These are phyloP conservation scores for Penicillium capsulatum DNA, from an alignment of 2,329 filamentous ascomycete genomes.

Conservation along the genomic window DNA sequence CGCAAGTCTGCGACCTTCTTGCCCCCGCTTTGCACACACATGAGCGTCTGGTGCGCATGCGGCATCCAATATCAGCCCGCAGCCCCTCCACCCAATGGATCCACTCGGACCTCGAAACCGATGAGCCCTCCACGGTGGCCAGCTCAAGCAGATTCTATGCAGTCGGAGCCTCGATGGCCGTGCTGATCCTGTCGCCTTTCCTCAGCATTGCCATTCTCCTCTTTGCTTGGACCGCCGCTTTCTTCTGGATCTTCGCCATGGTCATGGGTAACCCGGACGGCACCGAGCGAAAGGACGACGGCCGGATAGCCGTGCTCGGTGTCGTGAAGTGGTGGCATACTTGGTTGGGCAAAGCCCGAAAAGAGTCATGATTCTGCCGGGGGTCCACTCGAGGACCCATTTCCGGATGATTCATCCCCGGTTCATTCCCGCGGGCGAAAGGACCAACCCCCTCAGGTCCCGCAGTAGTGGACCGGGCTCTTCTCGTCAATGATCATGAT, in stretches of 20 bases:
- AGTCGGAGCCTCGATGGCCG: constrained; percentile 43
- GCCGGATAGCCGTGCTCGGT: constrained; percentile 55
- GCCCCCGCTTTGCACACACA: constrained; percentile 51
- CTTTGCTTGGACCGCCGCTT: constrained; percentile 56
- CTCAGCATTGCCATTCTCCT: constrained; percentile 55
- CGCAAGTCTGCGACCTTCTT: constrained; percentile 51
- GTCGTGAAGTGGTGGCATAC: constrained; percentile 59
- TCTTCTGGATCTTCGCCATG: constrained; percentile 59
- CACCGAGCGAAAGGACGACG: constrained; percentile 57
- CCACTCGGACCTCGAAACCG: constrained; percentile 41
- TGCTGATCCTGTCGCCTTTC: constrained; percentile 55
- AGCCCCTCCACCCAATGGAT: constrained; percentile 30
- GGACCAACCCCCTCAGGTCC: background rate
- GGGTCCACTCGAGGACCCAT: background rate
- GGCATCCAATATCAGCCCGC: constrained; percentile 18
- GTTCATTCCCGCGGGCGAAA: background rate
- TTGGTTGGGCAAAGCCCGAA: constrained; percentile 46
- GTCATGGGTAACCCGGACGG: constrained; percentile 61
- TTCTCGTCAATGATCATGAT: too few relatives aligned
- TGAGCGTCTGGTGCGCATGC: constrained; percentile 33
- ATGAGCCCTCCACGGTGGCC: constrained; percentile 20
- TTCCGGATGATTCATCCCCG: background rate
- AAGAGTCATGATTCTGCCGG: constrained; percentile 10
- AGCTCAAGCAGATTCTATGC: constrained; percentile 36
- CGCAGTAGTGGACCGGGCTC: background rate